Evolutionary conservation across 2,329 filamentous ascomycete genomes (phyloP).

Genomic region (Canariomyces notabilis): DNA sequence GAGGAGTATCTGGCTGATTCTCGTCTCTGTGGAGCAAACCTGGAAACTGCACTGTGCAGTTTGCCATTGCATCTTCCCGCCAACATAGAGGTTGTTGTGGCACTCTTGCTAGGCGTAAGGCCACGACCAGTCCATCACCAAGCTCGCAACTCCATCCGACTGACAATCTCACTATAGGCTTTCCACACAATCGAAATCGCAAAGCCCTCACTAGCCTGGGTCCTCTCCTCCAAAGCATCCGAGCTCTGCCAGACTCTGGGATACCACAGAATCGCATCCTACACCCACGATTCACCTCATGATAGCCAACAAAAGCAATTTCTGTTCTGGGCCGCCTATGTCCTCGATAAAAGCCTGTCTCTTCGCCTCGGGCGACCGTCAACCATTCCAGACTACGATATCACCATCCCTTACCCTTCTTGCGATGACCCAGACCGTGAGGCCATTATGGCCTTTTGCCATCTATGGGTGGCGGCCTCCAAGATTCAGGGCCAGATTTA

Average conservation of each 20-base stretch:
- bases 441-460: constrained; percentile 34
- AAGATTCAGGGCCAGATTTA: constrained; percentile 56
- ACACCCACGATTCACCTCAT: constrained; percentile 28
- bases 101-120: constrained; percentile 52
- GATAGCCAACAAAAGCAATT: constrained; percentile 22
- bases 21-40: constrained; percentile 40
- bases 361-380: constrained; percentile 56
- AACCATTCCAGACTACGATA: constrained; percentile 52
- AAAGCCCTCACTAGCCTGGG: constrained; percentile 59
- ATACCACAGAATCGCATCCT: constrained; percentile 46
- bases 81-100: constrained; percentile 49
- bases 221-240: constrained; percentile 52
- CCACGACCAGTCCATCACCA: background rate
- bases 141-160: background rate
- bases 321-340: constrained; percentile 48
- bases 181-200: constrained; percentile 58
- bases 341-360: constrained; percentile 52
- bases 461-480: constrained; percentile 49
- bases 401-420: constrained; percentile 38
- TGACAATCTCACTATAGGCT: constrained; percentile 36
- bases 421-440: constrained; percentile 15
- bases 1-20: constrained; percentile 31
- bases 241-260: constrained; percentile 58
- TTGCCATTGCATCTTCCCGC: constrained; percentile 53
- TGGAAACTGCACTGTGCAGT: constrained; percentile 45